Evolutionary conservation across 768 basidiomycete genomes (phyloP).

Genomic region (Crepidotus variabilis): DNA sequence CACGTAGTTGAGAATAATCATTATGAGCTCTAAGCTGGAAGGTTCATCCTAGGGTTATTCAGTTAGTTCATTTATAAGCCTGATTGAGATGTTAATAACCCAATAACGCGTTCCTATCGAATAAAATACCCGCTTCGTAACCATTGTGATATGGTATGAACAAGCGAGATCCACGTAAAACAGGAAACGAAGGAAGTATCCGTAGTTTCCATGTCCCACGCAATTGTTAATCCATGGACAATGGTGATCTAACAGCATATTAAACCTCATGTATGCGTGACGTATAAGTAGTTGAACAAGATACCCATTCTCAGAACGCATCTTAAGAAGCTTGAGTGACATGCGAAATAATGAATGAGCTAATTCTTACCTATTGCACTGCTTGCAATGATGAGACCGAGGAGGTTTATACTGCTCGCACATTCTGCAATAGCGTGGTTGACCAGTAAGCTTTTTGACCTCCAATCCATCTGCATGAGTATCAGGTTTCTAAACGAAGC

Average conservation of each 20-base stretch:
- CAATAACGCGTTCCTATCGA: constrained; percentile 43
- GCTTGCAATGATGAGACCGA: constrained; percentile 87
- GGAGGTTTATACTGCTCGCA: constrained; percentile 87
- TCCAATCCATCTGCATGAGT: constrained; percentile 71
- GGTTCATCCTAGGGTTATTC: constrained; percentile 60
- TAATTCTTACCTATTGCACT: constrained; percentile 67
- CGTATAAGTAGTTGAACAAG: constrained; percentile 12
- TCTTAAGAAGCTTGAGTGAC: constrained; percentile 30
- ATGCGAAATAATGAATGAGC: background rate
- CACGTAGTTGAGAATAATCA: constrained; percentile 86
- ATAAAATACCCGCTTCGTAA: constrained; percentile 59
- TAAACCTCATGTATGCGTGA: constrained; percentile 4
- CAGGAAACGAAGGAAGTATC: constrained; percentile 86
- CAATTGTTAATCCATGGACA: constrained; percentile 95
- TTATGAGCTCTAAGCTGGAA: constrained; percentile 64
- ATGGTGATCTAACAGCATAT: constrained; percentile 63
- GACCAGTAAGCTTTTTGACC: constrained; percentile 84
- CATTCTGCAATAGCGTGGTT: constrained; percentile 80
- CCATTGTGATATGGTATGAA: constrained; percentile 82
- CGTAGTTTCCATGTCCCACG: constrained; percentile 90
- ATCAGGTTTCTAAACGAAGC: constrained; percentile 63
- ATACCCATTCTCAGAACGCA: constrained; percentile 89
- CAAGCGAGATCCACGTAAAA: constrained; percentile 92
- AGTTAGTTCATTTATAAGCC: background rate
- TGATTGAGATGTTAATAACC: constrained; percentile 29